Conservation (phyloP, 2,329 filamentous ascomycete species). For the Thelonectria rubi region DNA sequence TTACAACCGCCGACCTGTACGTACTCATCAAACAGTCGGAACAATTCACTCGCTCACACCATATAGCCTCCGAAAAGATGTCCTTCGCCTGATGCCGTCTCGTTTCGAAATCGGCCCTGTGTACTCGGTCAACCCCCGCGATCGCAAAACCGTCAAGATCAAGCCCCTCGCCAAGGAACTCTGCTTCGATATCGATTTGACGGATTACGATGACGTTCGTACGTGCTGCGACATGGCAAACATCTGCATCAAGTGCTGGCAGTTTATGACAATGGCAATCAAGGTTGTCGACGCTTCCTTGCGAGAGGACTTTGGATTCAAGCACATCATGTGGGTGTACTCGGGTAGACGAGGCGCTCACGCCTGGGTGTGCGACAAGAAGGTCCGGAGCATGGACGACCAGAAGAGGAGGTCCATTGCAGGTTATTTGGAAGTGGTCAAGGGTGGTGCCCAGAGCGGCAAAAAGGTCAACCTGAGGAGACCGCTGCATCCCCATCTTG, state of each 20-base stretch:
- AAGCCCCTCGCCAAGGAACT: conserved; percentile 90
- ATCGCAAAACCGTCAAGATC: conserved; percentile 89
- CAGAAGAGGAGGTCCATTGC: conserved; percentile 85
- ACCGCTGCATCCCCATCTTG: conserved; percentile 89
- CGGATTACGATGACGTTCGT: conserved; percentile 96
- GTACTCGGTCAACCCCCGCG: conserved; percentile 91
- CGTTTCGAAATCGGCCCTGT: conserved; percentile 99
- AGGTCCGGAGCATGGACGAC: conserved; percentile 85
- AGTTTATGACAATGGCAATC: conserved; percentile 97
- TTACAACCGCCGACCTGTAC: conserved; percentile 62
- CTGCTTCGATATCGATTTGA: conserved; percentile 99
- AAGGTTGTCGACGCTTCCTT: conserved; percentile 89
- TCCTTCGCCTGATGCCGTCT: conserved; percentile 85
- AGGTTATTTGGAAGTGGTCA: conserved; percentile 89
- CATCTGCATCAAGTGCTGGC: conserved; percentile 95
- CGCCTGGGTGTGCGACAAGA: conserved; percentile 96
- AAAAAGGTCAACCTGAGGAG: conserved; percentile 87
- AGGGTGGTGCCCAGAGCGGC: conserved; percentile 83
- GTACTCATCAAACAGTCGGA: conserved; percentile 7
- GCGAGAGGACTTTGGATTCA: conserved; percentile 94
- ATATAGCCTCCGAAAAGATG: conserved; percentile 83
- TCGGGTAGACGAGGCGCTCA: conserved; percentile 95
- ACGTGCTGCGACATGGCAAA: conserved; percentile 94
- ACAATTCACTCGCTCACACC: conserved; percentile 16
- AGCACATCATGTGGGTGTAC: conserved; percentile 98